Evolutionary conservation across 2,329 filamentous ascomycete genomes (phyloP), one percentile per base, ranked within the genome.

Genomic region (Claviceps fusiformis): DNA sequence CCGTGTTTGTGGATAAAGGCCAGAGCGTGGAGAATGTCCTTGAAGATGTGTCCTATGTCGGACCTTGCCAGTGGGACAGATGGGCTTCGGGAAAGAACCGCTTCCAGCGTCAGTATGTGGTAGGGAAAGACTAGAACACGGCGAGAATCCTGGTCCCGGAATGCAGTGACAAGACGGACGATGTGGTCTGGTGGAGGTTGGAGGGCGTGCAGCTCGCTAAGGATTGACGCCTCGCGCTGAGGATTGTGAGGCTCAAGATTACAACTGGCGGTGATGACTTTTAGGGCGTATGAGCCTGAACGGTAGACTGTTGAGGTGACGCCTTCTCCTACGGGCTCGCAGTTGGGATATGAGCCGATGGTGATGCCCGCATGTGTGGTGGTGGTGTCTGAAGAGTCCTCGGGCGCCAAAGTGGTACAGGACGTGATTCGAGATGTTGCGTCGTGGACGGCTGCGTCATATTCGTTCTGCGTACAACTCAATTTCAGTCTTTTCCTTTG

Each of bases 41-140:
- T 71, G 70, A 77, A 93, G 67, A 75, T 81, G 27, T 65, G 61
- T 24, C 66, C 65, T 15, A 73, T 59, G 8, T 68, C 65, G 15
- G 60, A 19, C 4, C 58, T 57, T 4, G 59, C 57, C 1, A 71
- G 54, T 15, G 76, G 58, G 57, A 37, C 27, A 9, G 53, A 44
- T 19, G 13, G 31, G 17, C 46, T 48, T 24, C 29, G 49, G 37
- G 35, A 51, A 2, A 10, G 68, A n/a, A 57, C 56, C 35, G 35
- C 68, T 61, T 72, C 64, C 7, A 97, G 77, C 31, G 86, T 88
- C 56, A 84, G 74, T 5, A 83, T 84, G 74, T 92, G 80, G 68
- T 86, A 96, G 0, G 93, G 93, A 59, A 96, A 95, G 1, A 86
- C 86, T 7, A 97, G 75, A 27, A 95, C 83, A 54, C 95, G 81